These are phyloP conservation scores for Ophiostoma populinum DNA, from an alignment of 2,329 filamentous ascomycete genomes.

Conservation along the genomic window DNA sequence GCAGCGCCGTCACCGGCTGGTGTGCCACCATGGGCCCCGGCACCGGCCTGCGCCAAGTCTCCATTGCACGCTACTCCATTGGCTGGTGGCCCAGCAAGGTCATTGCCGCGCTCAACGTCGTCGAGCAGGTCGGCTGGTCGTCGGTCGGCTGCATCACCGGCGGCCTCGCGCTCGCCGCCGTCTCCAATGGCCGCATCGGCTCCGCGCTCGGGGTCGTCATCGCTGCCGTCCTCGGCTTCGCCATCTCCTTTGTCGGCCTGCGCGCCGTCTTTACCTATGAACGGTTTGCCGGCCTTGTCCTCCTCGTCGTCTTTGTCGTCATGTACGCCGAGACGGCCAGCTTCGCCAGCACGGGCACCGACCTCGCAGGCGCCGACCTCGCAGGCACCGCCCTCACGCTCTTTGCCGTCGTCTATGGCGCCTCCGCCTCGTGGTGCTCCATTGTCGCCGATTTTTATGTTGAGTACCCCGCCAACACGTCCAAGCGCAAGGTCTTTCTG, in stretches of 20 bases:
- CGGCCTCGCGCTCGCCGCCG: constrained; percentile 29
- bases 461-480: constrained; percentile 28
- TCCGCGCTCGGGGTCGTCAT: constrained; percentile 35
- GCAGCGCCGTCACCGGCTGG: constrained; percentile 25
- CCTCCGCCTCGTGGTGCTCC: constrained; percentile 30
- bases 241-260: constrained; percentile 35
- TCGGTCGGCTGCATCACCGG: constrained; percentile 34
- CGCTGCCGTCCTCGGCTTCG: constrained; percentile 27
- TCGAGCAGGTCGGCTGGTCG: constrained; percentile 32
- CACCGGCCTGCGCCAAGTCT: constrained; percentile 33
- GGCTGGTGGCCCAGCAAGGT: constrained; percentile 34
- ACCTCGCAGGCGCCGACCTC: constrained; percentile 19
- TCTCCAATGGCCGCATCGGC: constrained; percentile 25
- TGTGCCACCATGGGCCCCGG: constrained; percentile 32
- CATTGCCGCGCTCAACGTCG: constrained; percentile 31
- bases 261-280: constrained; percentile 31
- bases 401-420: constrained; percentile 29
- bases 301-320: constrained; percentile 30
- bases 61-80: constrained; percentile 29
- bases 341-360: constrained; percentile 22
- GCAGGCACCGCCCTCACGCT: constrained; percentile 24
- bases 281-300: constrained; percentile 29
- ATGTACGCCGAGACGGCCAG: constrained; percentile 28
- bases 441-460: constrained; percentile 28
- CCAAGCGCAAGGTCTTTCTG: constrained; percentile 27